Conservation (phyloP, 495 filamentous ascomycete genomes). For the Podospora fimiseda region DNA sequence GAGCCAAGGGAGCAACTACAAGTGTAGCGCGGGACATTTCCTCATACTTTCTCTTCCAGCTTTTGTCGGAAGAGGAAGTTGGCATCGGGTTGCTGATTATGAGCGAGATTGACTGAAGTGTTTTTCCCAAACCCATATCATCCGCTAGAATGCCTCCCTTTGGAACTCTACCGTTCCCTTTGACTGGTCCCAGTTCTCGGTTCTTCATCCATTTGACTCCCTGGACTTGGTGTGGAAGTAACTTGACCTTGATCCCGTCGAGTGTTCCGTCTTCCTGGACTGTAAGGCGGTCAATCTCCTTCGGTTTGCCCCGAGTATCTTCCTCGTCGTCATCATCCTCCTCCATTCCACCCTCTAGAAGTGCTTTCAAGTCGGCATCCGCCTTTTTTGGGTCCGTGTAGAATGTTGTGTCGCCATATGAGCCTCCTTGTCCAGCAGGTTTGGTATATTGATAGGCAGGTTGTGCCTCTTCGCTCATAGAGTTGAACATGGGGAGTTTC, state of each 20-base stretch:
- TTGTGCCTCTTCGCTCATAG: constrained; percentile 25
- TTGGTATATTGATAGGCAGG: constrained; percentile 26
- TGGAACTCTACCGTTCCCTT: constrained; percentile 68
- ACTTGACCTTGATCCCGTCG: constrained; percentile 76
- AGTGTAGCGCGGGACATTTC: constrained; percentile 71
- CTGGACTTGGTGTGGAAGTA: constrained; percentile 88
- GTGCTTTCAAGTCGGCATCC: constrained; percentile 75
- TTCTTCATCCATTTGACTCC: constrained; percentile 90
- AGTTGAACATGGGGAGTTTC: constrained; percentile 33
- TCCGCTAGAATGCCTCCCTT: constrained; percentile 85
- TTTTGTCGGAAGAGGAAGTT: constrained; percentile 32
- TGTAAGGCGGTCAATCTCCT: too few relatives aligned
- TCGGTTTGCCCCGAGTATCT: constrained; percentile 16
- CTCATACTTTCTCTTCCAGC: constrained; percentile 54
- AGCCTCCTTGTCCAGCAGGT: constrained; percentile 21
- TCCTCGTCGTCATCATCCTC: constrained; percentile 52
- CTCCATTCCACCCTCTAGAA: constrained; percentile 82
- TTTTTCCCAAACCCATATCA: constrained; percentile 85
- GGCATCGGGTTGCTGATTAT: constrained; percentile 79
- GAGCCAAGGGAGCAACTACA: constrained; percentile 87
- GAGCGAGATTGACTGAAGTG: constrained; percentile 72
- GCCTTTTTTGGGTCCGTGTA: constrained; percentile 76
- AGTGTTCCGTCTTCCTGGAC: constrained; percentile 28
- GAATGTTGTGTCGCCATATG: constrained; percentile 50
- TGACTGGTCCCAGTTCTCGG: constrained; percentile 74